phyloP scores from a whole-genome alignment of 2,329 filamentous ascomycete genomes.

The Teratosphaeria epicoccoides region DNA sequence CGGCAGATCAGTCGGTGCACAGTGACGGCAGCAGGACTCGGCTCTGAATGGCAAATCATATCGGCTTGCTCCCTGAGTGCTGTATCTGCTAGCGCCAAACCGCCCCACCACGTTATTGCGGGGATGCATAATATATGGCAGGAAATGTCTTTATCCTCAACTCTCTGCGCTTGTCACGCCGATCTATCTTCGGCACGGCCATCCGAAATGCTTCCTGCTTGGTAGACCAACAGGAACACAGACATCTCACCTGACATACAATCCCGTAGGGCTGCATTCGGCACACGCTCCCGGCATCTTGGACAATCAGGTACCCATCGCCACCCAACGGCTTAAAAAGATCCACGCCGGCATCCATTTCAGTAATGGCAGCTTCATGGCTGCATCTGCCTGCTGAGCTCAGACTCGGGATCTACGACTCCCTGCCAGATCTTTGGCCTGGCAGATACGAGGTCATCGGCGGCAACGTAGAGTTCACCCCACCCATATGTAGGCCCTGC shows the following conservation, averaged over 20 bases:
- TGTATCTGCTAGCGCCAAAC: background rate
- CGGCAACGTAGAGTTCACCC: constrained; percentile 9
- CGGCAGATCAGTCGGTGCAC: background rate
- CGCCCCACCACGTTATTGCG: background rate
- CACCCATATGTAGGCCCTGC: constrained; percentile 14
- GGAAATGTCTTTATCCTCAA: background rate
- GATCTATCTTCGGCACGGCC: background rate
- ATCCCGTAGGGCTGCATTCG: background rate
- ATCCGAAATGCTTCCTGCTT: background rate
- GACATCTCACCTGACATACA: background rate
- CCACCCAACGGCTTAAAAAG: too few species aligned
- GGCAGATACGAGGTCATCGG: constrained; percentile 6
- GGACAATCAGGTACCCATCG: background rate
- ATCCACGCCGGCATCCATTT: too few species aligned
- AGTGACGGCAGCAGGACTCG: background rate
- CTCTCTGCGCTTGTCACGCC: background rate
- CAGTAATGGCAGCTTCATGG: background rate
- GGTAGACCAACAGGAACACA: background rate
- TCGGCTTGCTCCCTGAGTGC: background rate
- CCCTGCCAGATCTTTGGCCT: constrained; percentile 1
- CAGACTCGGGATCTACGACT: constrained; percentile 4
- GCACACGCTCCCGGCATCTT: background rate
- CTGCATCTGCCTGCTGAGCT: constrained; percentile 4
- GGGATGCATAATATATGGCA: background rate
- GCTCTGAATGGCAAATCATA: constrained; percentile 1